A percentile compares a stretch with the other conserved stretches of the same genome.
phyloP scores from a whole-genome alignment of 208 protist genomes.

The Trypanosomatidae sp. region DNA sequence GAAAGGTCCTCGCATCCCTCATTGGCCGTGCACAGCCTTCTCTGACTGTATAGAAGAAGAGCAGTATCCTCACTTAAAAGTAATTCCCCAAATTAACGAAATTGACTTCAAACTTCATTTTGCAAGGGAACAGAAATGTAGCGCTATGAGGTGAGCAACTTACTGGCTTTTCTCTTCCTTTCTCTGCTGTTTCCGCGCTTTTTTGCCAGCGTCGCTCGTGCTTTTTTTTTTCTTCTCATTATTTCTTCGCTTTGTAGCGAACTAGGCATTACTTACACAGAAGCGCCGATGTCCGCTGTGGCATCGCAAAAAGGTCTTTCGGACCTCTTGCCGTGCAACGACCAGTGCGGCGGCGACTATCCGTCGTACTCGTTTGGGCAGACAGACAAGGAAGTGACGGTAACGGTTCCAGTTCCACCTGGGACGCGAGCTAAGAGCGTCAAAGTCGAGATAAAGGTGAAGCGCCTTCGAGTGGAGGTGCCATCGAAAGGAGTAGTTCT shows the following conservation, averaged over 20 bases:
- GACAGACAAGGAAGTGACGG: slow-evolving; percentile 70
- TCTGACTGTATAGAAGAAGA: too few species aligned
- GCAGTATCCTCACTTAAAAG: too few species aligned
- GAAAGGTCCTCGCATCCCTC: too few species aligned
- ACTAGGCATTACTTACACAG: neutral
- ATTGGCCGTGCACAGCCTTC: too few species aligned
- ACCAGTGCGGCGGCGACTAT: slow-evolving; percentile 84
- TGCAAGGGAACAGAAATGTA: too few species aligned
- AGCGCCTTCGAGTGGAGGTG: slow-evolving; percentile 44
- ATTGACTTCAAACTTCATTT: too few species aligned
- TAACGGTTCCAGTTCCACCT: slow-evolving; percentile 56
- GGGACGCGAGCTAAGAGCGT: slow-evolving; percentile 58
- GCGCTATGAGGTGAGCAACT: too few species aligned
- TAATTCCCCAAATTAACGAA: too few species aligned
- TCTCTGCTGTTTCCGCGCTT: too few species aligned
- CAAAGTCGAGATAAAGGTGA: slow-evolving; percentile 51
- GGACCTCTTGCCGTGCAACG: slow-evolving; percentile 79
- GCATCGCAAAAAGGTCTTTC: slow-evolving; percentile 59
- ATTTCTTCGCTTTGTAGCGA: neutral
- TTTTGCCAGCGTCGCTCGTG: too few species aligned
- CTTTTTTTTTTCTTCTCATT: too few species aligned
- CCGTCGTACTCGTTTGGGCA: slow-evolving; percentile 75
- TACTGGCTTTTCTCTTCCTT: too few species aligned
- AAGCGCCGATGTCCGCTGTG: slow-evolving; percentile 72
- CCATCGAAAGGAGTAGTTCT: slow-evolving; percentile 45